Evolutionary conservation across 345 rosid genomes (phyloP), one percentile per base, ranked within the genome.

Genomic region (Erodium maritimum): DNA sequence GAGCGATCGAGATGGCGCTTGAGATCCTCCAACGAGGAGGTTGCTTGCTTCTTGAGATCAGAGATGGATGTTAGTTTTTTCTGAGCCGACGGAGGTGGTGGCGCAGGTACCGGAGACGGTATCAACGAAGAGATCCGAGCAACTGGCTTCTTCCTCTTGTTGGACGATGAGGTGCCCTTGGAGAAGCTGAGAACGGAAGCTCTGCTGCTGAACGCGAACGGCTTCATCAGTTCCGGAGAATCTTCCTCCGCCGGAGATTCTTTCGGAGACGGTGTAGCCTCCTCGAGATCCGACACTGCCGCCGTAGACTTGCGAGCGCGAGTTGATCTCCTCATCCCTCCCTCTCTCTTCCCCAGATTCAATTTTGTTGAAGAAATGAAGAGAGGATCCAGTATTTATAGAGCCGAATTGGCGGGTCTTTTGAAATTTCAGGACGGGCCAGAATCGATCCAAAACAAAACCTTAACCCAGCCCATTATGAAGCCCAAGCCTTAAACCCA

Each of bases 1-100:
- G 82, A 82, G 25, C 61, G 67, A 34, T 79, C 75, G 62, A 74
- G 71, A 50, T 67, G 63, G 57, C 65, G 61, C 72, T 79, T 81
- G 52, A 76, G 67, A 25, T 76, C 77, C n/a, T 71, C 70, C 64
- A 76, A 14, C 57, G 70, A 71, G 14, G 78, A 79, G 24, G 71
- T 68, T 1, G 70, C 73, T 48, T 79, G 57, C 21, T 63, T 67
- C 68, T 67, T 76, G 29, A 76, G 80, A 51, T 79, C 83, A 50
- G 73, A 48, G 61, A 82, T 66, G 29, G 78, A 72, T 42, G 70
- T 48, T 25, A 67, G 48, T 24, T 48, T 48, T 59, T 73, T 7
- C 17, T 54, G 61, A 25, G 29, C 61, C 61, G 50, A 23, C 19
- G 59, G 50, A 23, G 17, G 29, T 14, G 50, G 25, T 34, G 48